Base-by-base conservation (phyloP, 352 stramenopile genomes). In the Phytopythium oedochilum region DNA sequence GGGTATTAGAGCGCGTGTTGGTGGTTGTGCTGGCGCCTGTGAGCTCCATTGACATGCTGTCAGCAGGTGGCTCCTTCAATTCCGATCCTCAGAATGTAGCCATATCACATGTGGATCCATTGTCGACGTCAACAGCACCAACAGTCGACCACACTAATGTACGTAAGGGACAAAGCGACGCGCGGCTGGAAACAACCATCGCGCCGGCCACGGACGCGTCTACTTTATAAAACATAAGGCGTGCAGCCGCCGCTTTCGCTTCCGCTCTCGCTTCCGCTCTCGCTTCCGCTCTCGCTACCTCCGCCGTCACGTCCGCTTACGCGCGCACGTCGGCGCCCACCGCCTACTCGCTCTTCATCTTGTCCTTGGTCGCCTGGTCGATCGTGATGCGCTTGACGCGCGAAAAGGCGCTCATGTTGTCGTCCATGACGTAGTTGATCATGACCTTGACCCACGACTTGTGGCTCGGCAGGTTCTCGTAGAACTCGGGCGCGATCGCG, bases 401-500 rank as follows among this genome's bases (percentile, higher is more conserved):
- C 38, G 75, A 94, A 68, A 96, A 98, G 10, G 95, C 87, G 60
- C 77, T 92, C 46, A 99, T 90, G 54, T 93, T 85, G 47, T 84
- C 74, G 81, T 98, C 72, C 55, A 91, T 85, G 63, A 99, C 89
- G 78, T 97, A 99, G 62, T 98, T 78, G 54, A 87, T 85, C 52
- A 98, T 82, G 23, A 98, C 91, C 51, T 86, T 91, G 28, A 86
- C 68, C 96, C 96, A 99, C 29, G 79, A 97, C 62, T 94, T 81
- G 78, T 98, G 96, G 57, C 90, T 80, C 36, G 92, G 94, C 38
- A 99, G 75, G 45, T 88, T 82, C 62, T 98, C 89, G 71, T 99
- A 99, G 67, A 96, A 99, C 71, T 99, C 96, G 1, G 89, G 81
- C 0, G 95, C 92, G 44, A 98, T 91, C 18, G 66, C 77, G 12